Evolutionary conservation across 164 flowering plant genomes (phyloP).

Genomic region (Piper betle): DNA sequence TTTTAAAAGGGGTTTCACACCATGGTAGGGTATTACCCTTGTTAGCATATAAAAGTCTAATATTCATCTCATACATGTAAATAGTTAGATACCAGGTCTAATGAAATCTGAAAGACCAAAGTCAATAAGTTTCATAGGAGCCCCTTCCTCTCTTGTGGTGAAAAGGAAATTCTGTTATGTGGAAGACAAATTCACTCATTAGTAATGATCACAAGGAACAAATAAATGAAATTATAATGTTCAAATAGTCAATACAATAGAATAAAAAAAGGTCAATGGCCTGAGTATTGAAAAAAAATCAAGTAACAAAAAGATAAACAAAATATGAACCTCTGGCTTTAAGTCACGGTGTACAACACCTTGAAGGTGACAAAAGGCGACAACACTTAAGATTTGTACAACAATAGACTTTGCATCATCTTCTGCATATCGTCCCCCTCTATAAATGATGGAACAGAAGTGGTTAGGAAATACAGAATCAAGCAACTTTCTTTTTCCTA

Average conservation of each 20-base stretch:
- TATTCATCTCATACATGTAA: neutral
- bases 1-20: neutral
- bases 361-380: conserved; percentile 81
- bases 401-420: conserved; percentile 68
- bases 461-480: neutral
- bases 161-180: conserved; percentile 81
- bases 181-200: neutral
- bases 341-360: conserved; percentile 92
- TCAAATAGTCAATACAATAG: neutral
- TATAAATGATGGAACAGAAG: conserved; percentile 14
- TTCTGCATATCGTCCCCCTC: conserved; percentile 83
- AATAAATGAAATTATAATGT: neutral
- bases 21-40: neutral
- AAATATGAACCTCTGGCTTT: conserved; percentile 81
- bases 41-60: neutral
- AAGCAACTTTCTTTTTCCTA: neutral
- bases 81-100: conserved; percentile 55
- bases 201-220: neutral
- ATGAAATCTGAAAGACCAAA: conserved; percentile 97
- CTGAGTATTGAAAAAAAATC: neutral
- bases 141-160: conserved; percentile 64
- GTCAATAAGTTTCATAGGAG: conserved; percentile 93
- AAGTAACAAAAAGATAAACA: conserved; percentile 6
- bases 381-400: conserved; percentile 56
- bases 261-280: too few relatives aligned